Conservation (phyloP, 352 stramenopile species). For the Phytophthora crassamura region DNA sequence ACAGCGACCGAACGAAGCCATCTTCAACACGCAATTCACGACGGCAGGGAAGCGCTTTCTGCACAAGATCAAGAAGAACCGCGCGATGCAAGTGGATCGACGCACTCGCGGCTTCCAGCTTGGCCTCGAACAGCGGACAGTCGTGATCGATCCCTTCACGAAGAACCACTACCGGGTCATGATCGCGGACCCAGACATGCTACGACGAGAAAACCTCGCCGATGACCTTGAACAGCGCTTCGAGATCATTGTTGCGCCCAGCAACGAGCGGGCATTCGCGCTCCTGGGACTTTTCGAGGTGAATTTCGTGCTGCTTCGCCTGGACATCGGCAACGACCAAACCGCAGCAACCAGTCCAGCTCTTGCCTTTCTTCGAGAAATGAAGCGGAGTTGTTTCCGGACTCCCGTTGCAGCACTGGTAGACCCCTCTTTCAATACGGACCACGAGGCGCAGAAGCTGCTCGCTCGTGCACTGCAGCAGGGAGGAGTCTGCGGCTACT, state of each 20-base stretch:
- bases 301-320: slow-evolving; percentile 63
- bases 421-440: slow-evolving; percentile 15
- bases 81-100: slow-evolving; percentile 74
- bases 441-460: slow-evolving; percentile 52
- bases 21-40: slow-evolving; percentile 86
- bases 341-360: slow-evolving; percentile 53
- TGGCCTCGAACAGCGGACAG: slow-evolving; percentile 49
- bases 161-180: slow-evolving; percentile 70
- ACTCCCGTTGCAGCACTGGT: slow-evolving; percentile 64
- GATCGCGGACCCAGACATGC: slow-evolving; percentile 69
- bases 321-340: slow-evolving; percentile 66
- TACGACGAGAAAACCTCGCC: slow-evolving; percentile 66
- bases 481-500: slow-evolving; percentile 66
- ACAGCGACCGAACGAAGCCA: slow-evolving; percentile 61
- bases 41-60: slow-evolving; percentile 69
- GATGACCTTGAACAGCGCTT: slow-evolving; percentile 71
- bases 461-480: slow-evolving; percentile 58
- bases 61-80: slow-evolving; percentile 80
- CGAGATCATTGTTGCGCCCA: slow-evolving; percentile 70
- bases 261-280: slow-evolving; percentile 66
- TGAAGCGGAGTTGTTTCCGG: slow-evolving; percentile 63
- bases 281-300: slow-evolving; percentile 71
- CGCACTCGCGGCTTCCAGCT: slow-evolving; percentile 69
- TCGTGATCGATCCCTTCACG: slow-evolving; percentile 63
- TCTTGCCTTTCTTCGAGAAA: slow-evolving; percentile 61